Percentiles rank a stretch among this genome's conserved stretches.
phyloP scores from a whole-genome alignment of 225 moss, liverwort and hornwort genomes.

The Ulota crispa region DNA sequence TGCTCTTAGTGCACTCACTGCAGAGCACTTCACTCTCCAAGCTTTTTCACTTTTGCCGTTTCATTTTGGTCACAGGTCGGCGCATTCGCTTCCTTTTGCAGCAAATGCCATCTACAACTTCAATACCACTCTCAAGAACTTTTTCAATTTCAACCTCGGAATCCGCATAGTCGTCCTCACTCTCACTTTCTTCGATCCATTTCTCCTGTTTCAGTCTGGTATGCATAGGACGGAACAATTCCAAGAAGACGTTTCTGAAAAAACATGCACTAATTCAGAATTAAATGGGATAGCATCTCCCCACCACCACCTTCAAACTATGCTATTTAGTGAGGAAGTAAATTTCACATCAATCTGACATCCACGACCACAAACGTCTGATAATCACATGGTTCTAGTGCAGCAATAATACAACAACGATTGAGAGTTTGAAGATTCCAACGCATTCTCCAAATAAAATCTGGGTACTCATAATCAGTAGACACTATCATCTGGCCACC shows the following conservation, averaged over 20 bases:
- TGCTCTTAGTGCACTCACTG: slow-evolving; percentile 37
- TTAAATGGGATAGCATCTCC: not conserved
- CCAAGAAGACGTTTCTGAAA: not conserved
- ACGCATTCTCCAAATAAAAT: not conserved
- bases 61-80: slow-evolving; percentile 75
- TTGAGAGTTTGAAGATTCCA: not conserved
- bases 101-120: slow-evolving; percentile 53
- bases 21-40: slow-evolving; percentile 44
- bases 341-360: not conserved
- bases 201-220: slow-evolving; percentile 47
- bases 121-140: slow-evolving; percentile 81
- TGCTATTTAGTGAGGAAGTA: not conserved
- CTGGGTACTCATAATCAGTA: not conserved
- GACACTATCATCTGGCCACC: not conserved
- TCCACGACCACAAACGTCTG: not conserved
- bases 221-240: slow-evolving; percentile 31
- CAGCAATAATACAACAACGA: not conserved
- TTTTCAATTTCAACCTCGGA: slow-evolving; percentile 95
- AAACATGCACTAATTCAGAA: slow-evolving; percentile 18
- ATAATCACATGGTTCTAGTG: not conserved
- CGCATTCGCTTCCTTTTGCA: slow-evolving; percentile 59
- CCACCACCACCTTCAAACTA: slow-evolving; percentile 1
- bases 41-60: slow-evolving; percentile 66
- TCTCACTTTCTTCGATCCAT: slow-evolving; percentile 72
- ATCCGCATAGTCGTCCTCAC: slow-evolving; percentile 95